Base-by-base conservation (phyloP, 1,139 yeast species). In the Blastobotrys illinoisensis region DNA sequence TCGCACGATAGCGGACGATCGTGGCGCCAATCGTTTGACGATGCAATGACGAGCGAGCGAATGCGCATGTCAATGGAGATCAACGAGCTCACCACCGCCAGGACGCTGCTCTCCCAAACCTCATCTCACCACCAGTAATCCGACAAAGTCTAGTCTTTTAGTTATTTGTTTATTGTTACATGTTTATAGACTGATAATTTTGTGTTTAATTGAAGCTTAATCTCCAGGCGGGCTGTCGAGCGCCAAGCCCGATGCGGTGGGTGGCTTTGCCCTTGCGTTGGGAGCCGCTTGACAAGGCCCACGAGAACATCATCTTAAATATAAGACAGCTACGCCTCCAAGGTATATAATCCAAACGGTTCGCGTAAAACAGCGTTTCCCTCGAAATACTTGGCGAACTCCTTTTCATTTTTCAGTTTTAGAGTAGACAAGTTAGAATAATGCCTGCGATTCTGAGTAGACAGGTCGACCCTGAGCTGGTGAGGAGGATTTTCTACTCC, bases 61-160 rank as follows among this genome's bases (percentile, higher is more conserved):
- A 57, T 58, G 14, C 55, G 59, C 54, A 60, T 52, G 56, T 57
- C 60, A 18, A 48, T 52, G 53, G 62, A 59, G 16, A 44, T 58
- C 9, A 47, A 46, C 44, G 62, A 59, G 16, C 26, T 59, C 18
- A 58, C 62, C 13, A 58, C 59, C 3, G 62, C 62, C 3, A 53
- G 51, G 18, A 53, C 54, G 9, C 48, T 58, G 20, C 40, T 32
- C 40, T 32, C 40, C 7, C 40, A 32, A 16, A 32, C 40, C 40
- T 32, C 40, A 2, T 44, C 23, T 7, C n/a, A 14, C 45, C 13
- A 19, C 46, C 14, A 44, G 6, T 32, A 32, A 32, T 32, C 16
- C 16, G n/a, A n/a, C n/a, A n/a, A n/a, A n/a, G n/a, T n/a, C n/a
- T 16, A 11, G 13, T 32, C 11, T 11, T 3, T 32, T n/a, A 13